A percentile compares a stretch with the other conserved stretches of the same genome.
phyloP scores from a whole-genome alignment of 345 rosid genomes.

The Xanthoceras sorbifolium region DNA sequence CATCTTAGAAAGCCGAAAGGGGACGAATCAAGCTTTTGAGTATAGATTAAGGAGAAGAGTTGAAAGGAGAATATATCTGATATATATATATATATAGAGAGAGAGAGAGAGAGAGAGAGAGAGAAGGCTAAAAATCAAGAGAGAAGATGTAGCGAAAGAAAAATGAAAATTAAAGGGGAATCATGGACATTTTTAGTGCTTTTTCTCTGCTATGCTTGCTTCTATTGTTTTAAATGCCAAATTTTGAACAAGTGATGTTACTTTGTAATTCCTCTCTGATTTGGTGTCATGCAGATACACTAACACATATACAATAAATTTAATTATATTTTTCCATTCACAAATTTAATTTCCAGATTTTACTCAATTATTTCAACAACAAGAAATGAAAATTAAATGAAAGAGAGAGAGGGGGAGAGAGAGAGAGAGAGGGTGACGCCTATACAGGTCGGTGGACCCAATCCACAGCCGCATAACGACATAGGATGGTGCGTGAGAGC shows the following conservation, averaged over 20 bases:
- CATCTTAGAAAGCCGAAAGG: conserved; percentile 22
- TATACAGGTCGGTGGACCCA: conserved; percentile 83
- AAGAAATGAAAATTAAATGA: conserved; percentile 18
- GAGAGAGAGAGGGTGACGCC: conserved; percentile 45
- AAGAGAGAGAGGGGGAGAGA: conserved; percentile 18
- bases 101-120: too few relatives aligned
- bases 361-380: conserved; percentile 12
- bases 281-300: conserved; percentile 52
- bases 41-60: conserved; percentile 1
- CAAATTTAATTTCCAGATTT: conserved; percentile 17
- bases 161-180: neutral
- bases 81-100: neutral
- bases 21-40: conserved; percentile 16
- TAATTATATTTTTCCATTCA: neutral
- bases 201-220: conserved; percentile 2
- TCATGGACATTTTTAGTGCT: conserved; percentile 33
- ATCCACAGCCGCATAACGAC: conserved; percentile 66
- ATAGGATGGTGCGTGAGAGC: conserved; percentile 62
- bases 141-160: neutral
- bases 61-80: conserved; percentile 11
- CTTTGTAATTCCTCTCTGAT: conserved; percentile 27
- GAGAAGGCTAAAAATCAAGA: conserved; percentile 12
- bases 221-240: conserved; percentile 31
- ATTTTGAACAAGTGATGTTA: conserved; percentile 36
- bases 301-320: conserved; percentile 42